Percentiles rank a stretch among this genome's conserved stretches.
Evolutionary conservation across 129 eudicot genomes (phyloP).

Genomic region (Lonicera japonica): DNA sequence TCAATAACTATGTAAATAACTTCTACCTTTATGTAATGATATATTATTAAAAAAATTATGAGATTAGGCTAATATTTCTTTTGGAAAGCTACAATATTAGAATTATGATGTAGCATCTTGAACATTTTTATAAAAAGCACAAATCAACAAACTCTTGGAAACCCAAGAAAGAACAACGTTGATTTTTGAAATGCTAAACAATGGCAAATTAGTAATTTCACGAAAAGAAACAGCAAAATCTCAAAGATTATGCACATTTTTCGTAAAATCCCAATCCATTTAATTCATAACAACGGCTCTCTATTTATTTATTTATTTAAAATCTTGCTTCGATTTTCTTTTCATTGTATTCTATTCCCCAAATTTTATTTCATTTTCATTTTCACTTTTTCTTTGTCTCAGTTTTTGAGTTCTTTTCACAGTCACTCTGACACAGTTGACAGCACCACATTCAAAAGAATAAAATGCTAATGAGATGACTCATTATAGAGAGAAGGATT

Average conservation of each 20-base stretch:
- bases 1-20: too few species aligned
- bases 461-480: slow-evolving; percentile 1
- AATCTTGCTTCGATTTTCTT: too few species aligned
- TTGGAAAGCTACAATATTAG: too few species aligned
- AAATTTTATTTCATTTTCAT: not conserved
- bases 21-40: too few species aligned
- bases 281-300: not conserved
- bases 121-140: too few species aligned
- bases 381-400: not conserved
- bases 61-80: too few species aligned
- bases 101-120: too few species aligned
- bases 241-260: not conserved
- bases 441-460: not conserved
- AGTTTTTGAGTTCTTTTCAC: not conserved
- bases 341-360: not conserved
- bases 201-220: too few species aligned
- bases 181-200: not conserved
- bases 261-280: not conserved
- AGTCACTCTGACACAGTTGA: slow-evolving; percentile 9
- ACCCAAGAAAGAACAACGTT: slow-evolving; percentile 2
- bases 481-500: not conserved
- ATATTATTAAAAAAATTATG: too few species aligned
- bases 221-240: not conserved
- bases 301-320: not conserved
- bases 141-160: not conserved